Conservation (phyloP, 2,329 filamentous ascomycete genomes). For the Xylaria hypoxylon region DNA sequence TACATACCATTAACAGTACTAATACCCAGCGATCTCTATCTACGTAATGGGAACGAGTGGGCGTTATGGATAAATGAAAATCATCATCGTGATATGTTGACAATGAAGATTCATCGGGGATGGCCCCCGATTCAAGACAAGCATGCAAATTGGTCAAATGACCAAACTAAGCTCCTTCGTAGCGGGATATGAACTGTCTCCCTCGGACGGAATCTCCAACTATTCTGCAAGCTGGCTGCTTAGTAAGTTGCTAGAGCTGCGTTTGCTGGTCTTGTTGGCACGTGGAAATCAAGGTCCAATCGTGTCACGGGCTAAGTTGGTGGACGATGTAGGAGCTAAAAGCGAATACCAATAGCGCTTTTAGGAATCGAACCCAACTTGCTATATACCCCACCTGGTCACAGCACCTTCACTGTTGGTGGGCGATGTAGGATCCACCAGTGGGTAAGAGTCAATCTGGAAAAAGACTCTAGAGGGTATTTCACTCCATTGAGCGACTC, state of each 20-base stretch:
- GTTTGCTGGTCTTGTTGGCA: background rate
- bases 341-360: too few species aligned
- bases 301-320: background rate
- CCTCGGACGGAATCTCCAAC: background rate
- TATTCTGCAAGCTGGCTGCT: background rate
- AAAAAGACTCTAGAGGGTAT: background rate
- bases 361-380: too few species aligned
- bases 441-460: constrained; percentile 6
- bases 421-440: background rate
- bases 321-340: constrained; percentile 2
- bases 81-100: too few species aligned
- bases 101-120: too few species aligned
- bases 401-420: too few species aligned
- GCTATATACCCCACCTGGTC: too few species aligned
- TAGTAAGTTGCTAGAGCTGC: background rate
- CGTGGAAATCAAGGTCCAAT: constrained; percentile 9
- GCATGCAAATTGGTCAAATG: background rate
- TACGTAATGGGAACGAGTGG: too few species aligned
- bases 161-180: background rate
- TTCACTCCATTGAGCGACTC: background rate
- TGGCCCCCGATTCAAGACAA: too few species aligned
- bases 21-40: too few species aligned
- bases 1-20: too few species aligned
- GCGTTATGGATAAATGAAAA: too few species aligned
- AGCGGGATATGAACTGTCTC: background rate